phyloP scores from a whole-genome alignment of 139 green algal genomes.

The Microglena sp. region DNA sequence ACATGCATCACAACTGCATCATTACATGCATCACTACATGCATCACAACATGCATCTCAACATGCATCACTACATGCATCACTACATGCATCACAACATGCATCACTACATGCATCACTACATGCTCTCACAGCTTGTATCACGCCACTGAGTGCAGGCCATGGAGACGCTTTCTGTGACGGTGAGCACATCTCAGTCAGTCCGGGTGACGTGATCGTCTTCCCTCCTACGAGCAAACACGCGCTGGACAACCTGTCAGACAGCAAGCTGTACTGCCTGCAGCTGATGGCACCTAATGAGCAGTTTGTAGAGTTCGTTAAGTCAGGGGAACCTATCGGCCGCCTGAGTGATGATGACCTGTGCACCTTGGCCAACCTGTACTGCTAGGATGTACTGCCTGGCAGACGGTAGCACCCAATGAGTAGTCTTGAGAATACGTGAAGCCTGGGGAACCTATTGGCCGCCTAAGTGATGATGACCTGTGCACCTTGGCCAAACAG shows the following conservation, averaged over 20 bases:
- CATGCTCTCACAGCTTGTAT: no score
- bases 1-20: no score
- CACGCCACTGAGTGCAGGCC: no score
- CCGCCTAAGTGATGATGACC: conserved; percentile 26
- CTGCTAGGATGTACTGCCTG: conserved; percentile 53
- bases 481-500: conserved; percentile 15
- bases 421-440: conserved; percentile 75
- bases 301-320: conserved; percentile 72
- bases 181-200: conserved; percentile 34
- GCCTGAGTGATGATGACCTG: conserved; percentile 29
- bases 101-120: no score
- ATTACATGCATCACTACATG: no score
- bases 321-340: conserved; percentile 23
- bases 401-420: conserved; percentile 68
- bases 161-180: conserved; percentile 49
- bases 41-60: no score
- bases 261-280: conserved; percentile 49
- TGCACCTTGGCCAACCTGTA: conserved; percentile 14
- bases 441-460: conserved; percentile 27
- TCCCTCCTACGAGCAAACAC: conserved; percentile 56
- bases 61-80: no score
- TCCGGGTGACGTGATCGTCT: conserved; percentile 64
- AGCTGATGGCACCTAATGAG: conserved; percentile 76
- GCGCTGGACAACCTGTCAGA: conserved; percentile 56
- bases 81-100: no score